Evolutionary conservation across 2,329 filamentous ascomycete species (phyloP).

Genomic region (Penicillium griseofulvum): DNA sequence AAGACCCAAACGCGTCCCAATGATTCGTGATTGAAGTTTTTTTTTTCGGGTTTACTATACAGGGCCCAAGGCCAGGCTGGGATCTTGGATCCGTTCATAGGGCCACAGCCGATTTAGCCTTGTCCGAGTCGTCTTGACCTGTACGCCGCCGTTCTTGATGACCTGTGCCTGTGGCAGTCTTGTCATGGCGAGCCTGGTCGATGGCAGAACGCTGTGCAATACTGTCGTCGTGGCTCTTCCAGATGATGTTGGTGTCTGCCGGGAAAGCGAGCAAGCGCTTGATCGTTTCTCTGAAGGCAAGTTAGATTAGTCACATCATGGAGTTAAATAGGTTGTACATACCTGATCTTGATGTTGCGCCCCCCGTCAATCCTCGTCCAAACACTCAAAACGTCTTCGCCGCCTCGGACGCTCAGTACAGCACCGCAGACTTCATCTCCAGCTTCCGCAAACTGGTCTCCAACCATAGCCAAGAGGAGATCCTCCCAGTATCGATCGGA

Average conservation of each 20-base stretch:
- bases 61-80: constrained; percentile 32
- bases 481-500: constrained; percentile 98
- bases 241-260: constrained; percentile 83
- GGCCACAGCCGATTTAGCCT: constrained; percentile 37
- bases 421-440: constrained; percentile 92
- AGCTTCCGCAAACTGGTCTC: constrained; percentile 90
- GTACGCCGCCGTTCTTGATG: constrained; percentile 45
- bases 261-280: constrained; percentile 86
- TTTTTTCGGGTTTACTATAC: constrained; percentile 39
- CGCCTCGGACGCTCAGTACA: constrained; percentile 89
- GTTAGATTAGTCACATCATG: constrained; percentile 17
- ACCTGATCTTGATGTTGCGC: constrained; percentile 94
- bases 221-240: constrained; percentile 94
- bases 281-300: constrained; percentile 72
- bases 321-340: constrained; percentile 36
- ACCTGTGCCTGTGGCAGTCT: constrained; percentile 49
- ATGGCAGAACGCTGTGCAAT: constrained; percentile 89
- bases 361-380: constrained; percentile 95
- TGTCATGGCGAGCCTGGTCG: constrained; percentile 87
- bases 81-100: constrained; percentile 26
- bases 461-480: constrained; percentile 81
- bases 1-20: constrained; percentile 40
- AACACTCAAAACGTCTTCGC: constrained; percentile 95
- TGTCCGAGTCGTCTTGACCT: constrained; percentile 46
- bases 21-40: constrained; percentile 29